Conservation (phyloP, 257 asterid species). For the Gentiana straminea region DNA sequence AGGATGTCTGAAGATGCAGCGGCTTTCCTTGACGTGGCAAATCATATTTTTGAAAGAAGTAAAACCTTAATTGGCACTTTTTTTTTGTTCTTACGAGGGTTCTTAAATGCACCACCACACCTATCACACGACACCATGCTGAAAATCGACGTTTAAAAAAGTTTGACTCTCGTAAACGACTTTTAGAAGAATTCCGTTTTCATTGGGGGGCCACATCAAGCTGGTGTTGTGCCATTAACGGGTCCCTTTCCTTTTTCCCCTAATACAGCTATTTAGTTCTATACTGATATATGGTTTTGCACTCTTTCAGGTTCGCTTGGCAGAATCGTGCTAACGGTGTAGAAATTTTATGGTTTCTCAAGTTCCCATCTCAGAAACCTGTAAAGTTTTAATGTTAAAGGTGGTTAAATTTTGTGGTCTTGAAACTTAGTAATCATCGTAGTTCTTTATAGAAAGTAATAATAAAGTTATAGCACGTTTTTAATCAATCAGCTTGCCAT, state of each 20-base stretch:
- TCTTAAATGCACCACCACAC: too few species aligned
- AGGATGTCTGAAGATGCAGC: conserved; percentile 64
- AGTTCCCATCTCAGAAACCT: conserved; percentile 1
- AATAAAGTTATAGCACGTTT: too few species aligned
- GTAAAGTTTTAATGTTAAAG: conserved; percentile 4
- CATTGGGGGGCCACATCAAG: too few species aligned
- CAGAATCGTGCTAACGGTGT: conserved; percentile 41
- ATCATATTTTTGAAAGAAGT: conserved; percentile 56
- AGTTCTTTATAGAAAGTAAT: too few species aligned
- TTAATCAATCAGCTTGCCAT: too few species aligned
- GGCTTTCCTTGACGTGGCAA: conserved; percentile 45
- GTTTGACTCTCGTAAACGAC: too few species aligned
- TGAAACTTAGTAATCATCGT: too few species aligned
- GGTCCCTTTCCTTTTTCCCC: too few species aligned
- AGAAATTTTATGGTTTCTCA: conserved; percentile 5
- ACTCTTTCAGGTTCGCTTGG: conserved; percentile 49
- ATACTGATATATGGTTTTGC: conserved; percentile 1
- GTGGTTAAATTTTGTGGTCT: not conserved
- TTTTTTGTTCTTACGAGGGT: too few species aligned
- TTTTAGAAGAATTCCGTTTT: too few species aligned
- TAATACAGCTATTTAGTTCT: not conserved
- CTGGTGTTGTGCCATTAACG: too few species aligned
- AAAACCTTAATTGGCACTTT: conserved; percentile 2
- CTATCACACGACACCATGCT: too few species aligned
- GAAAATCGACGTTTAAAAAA: conserved; percentile 5